Evolutionary conservation across 352 stramenopile species (phyloP), one percentile per base, ranked within the genome.

Genomic region (Phytophthora multivora): DNA sequence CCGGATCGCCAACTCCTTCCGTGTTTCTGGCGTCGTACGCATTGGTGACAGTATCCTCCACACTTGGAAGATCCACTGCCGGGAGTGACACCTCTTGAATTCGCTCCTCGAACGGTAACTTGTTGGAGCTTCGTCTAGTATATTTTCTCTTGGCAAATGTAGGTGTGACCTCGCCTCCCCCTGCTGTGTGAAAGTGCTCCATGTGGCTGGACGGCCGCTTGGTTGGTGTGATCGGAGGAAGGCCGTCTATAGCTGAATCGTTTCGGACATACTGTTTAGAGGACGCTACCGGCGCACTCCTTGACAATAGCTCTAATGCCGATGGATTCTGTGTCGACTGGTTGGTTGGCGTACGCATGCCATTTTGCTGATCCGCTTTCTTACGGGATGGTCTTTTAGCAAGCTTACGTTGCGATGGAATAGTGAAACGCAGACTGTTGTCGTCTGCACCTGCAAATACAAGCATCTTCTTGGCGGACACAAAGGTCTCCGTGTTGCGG

Each of bases 391-490:
- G 40, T 8, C 55, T 54, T 46, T 63, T 73, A n/a, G 48, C 46
- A 62, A 65, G 45, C 16, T 67, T 77, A 18, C 63, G 59, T 31
- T 76, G 68, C 23, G 51, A 63, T 18, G 61, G 21, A 10, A 49
- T 46, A 10, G 48, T 50, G 4, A 39, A 54, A 19, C 50, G 50
- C 15, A 50, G 26, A 38, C 30, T 63, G 49, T 13, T 51, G n/a
- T 68, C 55, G 26, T 65, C 59, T 4, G 60, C 49, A 16, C 68
- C 60, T 51, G 71, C 77, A 65, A 89, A 80, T 12, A 82, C 74
- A 3, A 86, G 69, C 77, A 86, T 88, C 43, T 90, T 90, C 61
- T 85, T 90, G 11, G 80, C 79, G 1, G 80, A 86, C 18, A 80
- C 71, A 30, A 88, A 86, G 9, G 71, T 77, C 23, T 92, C 83